Evolutionary conservation across 1,284 basidiomycete genomes (phyloP), one percentile per base, ranked within the genome.

Genomic region (Pascua sp.): DNA sequence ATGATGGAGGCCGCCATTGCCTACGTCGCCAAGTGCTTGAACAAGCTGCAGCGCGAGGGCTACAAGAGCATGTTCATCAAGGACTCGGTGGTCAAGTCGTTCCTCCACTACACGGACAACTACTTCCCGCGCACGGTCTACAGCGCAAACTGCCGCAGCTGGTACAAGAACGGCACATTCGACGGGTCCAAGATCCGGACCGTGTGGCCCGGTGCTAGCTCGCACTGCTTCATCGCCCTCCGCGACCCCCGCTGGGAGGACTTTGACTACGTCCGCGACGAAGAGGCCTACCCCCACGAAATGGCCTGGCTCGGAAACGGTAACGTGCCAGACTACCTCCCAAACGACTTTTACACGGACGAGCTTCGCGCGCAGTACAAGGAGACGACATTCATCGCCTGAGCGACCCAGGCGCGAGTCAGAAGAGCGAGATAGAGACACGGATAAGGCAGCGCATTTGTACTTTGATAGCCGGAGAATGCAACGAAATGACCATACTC

Each of bases 221-320:
- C 56, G 47, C 62, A 65, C 24, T 47, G 56, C 37, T 57, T 69
- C 37, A 55, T 66, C 46, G 55, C 67, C 17, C 55, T 67, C 50
- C 57, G 55, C 17, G n/a, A 69, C 47, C 69, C 69, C 1, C 64
- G 71, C 1, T 75, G 68, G 68, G 72, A 75, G 54, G 72, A 74
- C 53, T 74, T 55, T 47, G 57, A 67, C 5, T 68, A 57, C 45
- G 47, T 55, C 41, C 47, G 53, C 43, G 48, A 51, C 49, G 38
- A 9, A 13, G n/a, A 18, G 5, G 59, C 44, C 11, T 60, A 54
- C 55, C 36, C 43, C 16, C 45, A 56, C 38, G 36, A 41, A 1
- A 60, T 60, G 59, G 51, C 47, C 32, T 60, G 59, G 59, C 59
- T 60, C 16, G 59, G 59, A 2, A 45, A 60, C 32, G 59, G 59